Conservation (phyloP, 768 basidiomycete species). For the Pulveroboletus frians region DNA sequence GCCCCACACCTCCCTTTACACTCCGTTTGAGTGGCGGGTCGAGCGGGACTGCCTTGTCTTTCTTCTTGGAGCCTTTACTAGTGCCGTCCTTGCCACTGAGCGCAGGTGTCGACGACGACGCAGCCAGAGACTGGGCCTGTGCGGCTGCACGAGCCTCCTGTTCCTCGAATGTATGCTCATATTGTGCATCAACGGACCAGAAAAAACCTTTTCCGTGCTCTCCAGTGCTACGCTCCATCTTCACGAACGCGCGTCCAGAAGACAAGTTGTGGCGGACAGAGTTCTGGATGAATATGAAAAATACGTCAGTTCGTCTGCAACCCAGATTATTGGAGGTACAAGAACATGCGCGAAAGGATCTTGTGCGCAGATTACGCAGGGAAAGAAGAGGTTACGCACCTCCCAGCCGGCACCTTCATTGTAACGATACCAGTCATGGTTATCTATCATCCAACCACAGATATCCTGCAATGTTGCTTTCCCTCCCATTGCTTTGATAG, state of each 20-base stretch:
- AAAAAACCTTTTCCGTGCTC: slow-evolving; percentile 90
- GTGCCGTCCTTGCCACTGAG: slow-evolving; percentile 34
- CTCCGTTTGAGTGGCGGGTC: slow-evolving; percentile 70
- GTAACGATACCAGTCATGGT: slow-evolving; percentile 86
- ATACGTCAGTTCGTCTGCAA: slow-evolving; percentile 8
- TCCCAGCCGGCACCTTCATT: slow-evolving; percentile 86
- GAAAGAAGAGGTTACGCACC: slow-evolving; percentile 43
- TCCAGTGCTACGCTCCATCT: slow-evolving; percentile 78
- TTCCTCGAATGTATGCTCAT: slow-evolving; percentile 63
- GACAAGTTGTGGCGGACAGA: slow-evolving; percentile 96
- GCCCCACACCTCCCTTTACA: slow-evolving; percentile 55
- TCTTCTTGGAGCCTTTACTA: slow-evolving; percentile 43
- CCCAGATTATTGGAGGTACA: not conserved
- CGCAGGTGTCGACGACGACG: slow-evolving; percentile 14
- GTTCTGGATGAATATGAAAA: slow-evolving; percentile 46
- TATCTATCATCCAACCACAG: slow-evolving; percentile 84
- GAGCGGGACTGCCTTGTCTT: slow-evolving; percentile 47
- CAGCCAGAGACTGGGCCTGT: slow-evolving; percentile 27
- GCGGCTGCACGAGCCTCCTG: slow-evolving; percentile 52
- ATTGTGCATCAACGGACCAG: slow-evolving; percentile 83
- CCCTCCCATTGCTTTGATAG: slow-evolving; percentile 74
- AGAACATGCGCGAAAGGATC: not conserved
- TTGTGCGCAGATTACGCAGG: not conserved
- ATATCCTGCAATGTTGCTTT: slow-evolving; percentile 92
- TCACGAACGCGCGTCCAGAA: slow-evolving; percentile 85